Base-by-base conservation (phyloP, 768 basidiomycete genomes). In the Naganishia vaughanmartiniae region DNA sequence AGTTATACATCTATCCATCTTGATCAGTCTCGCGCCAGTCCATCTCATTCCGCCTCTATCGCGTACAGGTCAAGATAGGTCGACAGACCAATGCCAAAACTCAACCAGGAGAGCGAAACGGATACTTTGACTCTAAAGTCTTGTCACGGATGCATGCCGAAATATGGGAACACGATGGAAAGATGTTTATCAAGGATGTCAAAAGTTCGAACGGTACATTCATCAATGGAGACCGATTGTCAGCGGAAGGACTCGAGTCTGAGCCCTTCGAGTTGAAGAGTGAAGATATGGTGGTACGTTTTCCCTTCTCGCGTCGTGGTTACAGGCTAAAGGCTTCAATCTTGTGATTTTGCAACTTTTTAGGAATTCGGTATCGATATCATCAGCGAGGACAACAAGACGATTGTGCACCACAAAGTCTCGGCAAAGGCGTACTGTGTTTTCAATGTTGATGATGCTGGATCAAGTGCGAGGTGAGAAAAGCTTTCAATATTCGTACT, bases 341-440 rank as follows among this genome's bases (percentile, higher is more conserved):
- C 54, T 39, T 33, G 15, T 21, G 42, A 42, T 36, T 45, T 42
- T 31, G n/a, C 31, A 21, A 28, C 28, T 33, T 39, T 19, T 24
- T 73, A 95, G 93, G 94, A 98, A 89, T 98, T 96, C 80, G 96
- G 96, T 69, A 99, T 98, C 77, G 96, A 98, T 83, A 99, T 99
- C 73, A 91, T 96, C 66, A 91, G 92, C 73, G 96, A 99, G 77
- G 96, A 99, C 84, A 96, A 94, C 85, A 91, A 91, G 82, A 94
- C 92, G 1, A 93, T 97, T 69, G 89, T 98, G 58, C 96, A 99
- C 82, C 94, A 97, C 84, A 98, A 99, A 81, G 96, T 98, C 66
- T 93, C 96, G 12, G 93, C 95, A 4, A 90, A 92, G 33, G 93
- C 93, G 42, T 86, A 91, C 66, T 93, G 94, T 75, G 87, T 97